Percentiles rank a stretch among this genome's conserved stretches.
phyloP scores from a whole-genome alignment of 2,329 filamentous ascomycete species.

The Calcarisporium arbuscula region DNA sequence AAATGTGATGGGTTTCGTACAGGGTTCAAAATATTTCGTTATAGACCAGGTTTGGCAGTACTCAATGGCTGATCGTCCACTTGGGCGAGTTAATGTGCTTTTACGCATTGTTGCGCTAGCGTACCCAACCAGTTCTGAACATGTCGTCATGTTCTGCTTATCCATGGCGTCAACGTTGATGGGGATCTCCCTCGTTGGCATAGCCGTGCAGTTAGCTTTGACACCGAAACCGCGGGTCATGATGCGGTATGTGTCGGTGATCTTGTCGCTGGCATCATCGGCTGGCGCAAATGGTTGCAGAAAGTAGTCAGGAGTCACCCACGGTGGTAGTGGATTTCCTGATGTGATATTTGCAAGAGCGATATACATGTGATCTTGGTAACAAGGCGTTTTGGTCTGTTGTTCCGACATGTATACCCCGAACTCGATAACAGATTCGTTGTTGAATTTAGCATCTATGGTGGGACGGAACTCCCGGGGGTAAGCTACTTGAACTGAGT shows the following conservation, averaged over 20 bases:
- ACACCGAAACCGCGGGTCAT: slow-evolving; percentile 22
- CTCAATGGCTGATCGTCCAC: slow-evolving; percentile 4
- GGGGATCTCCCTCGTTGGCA: slow-evolving; percentile 1
- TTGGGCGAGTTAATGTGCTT: background rate
- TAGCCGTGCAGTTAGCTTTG: slow-evolving; percentile 13
- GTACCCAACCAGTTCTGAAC: background rate
- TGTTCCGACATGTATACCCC: background rate
- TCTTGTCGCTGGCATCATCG: background rate
- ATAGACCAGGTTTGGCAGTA: slow-evolving; percentile 14
- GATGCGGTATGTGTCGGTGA: slow-evolving; percentile 3
- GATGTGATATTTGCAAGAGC: slow-evolving; percentile 38
- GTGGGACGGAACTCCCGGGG: slow-evolving; percentile 9
- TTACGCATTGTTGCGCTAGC: slow-evolving; percentile 1
- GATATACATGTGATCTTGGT: slow-evolving; percentile 24
- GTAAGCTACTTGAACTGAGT: background rate
- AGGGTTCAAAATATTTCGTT: too few species aligned
- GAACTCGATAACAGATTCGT: slow-evolving; percentile 10
- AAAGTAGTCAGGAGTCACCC: slow-evolving; percentile 37
- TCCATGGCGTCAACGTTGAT: background rate
- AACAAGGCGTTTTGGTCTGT: slow-evolving; percentile 2
- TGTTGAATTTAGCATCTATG: slow-evolving; percentile 14
- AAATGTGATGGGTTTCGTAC: slow-evolving; percentile 12
- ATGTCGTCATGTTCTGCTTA: too few species aligned
- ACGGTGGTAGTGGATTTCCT: slow-evolving; percentile 39
- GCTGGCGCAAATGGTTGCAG: slow-evolving; percentile 36